phyloP scores from a whole-genome alignment of 495 filamentous ascomycete species.

The Talaromyces trachyspermus region DNA sequence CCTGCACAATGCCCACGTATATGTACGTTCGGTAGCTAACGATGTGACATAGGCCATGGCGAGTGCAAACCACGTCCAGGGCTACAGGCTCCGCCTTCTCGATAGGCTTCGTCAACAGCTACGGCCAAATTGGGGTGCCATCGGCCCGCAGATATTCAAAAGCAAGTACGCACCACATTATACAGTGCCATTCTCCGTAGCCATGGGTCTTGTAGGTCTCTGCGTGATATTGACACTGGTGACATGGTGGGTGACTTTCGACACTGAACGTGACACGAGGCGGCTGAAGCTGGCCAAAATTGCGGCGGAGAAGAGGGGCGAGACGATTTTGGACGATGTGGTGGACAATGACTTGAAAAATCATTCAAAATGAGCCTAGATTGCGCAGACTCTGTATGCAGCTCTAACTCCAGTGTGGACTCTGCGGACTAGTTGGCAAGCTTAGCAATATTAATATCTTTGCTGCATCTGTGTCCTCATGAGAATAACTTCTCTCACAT shows the following conservation, averaged over 20 bases:
- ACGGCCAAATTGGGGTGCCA: slow-evolving; percentile 29
- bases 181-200: slow-evolving; percentile 22
- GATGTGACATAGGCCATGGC: slow-evolving; percentile 21
- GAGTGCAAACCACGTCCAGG: slow-evolving; percentile 34
- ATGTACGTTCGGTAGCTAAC: not conserved
- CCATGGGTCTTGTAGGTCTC: slow-evolving; percentile 24
- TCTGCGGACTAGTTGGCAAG: too few relatives aligned
- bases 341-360: too few relatives aligned
- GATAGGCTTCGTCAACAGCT: slow-evolving; percentile 37
- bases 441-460: too few relatives aligned
- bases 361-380: too few relatives aligned
- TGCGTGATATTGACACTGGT: slow-evolving; percentile 13
- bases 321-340: slow-evolving; percentile 37
- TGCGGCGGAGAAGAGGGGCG: slow-evolving; percentile 28
- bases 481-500: too few relatives aligned
- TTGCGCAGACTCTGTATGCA: too few relatives aligned
- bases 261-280: slow-evolving; percentile 21
- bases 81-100: slow-evolving; percentile 38
- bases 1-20: not conserved
- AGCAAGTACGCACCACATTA: slow-evolving; percentile 26
- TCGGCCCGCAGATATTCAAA: slow-evolving; percentile 28
- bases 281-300: slow-evolving; percentile 33
- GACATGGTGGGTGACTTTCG: slow-evolving; percentile 19
- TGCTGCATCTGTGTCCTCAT: too few relatives aligned
- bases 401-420: too few relatives aligned